phyloP scores from a whole-genome alignment of 2,329 filamentous ascomycete species.

The Fusarium multiceps region DNA sequence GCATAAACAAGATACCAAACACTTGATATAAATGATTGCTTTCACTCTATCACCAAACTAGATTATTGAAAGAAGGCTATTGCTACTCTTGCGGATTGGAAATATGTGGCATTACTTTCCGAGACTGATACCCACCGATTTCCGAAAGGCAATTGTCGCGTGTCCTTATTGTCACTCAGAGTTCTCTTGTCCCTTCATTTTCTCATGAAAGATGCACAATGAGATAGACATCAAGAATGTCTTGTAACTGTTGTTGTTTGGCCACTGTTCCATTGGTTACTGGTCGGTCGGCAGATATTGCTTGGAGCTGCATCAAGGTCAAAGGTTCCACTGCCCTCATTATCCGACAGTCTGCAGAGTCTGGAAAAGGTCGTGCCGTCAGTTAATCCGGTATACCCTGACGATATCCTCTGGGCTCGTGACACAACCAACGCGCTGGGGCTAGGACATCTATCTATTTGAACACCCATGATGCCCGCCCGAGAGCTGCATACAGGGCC shows the following conservation, averaged over 20 bases:
- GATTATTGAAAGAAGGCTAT: not conserved
- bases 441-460: not conserved
- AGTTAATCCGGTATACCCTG: not conserved
- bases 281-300: constrained; percentile 13
- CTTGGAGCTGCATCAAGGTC: not conserved
- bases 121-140: not conserved
- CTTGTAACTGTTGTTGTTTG: constrained; percentile 31
- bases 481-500: not conserved
- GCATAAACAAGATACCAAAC: not conserved
- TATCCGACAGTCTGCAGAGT: constrained; percentile 23
- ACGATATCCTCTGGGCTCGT: not conserved
- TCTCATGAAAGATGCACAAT: constrained; percentile 43
- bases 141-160: not conserved
- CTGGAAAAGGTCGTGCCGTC: constrained; percentile 1
- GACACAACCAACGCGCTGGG: not conserved
- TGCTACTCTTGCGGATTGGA: not conserved
- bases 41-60: not conserved
- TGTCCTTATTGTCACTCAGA: not conserved
- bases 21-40: not conserved
- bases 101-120: fast-evolving
- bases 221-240: constrained; percentile 44
- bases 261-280: not conserved
- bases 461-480: not conserved
- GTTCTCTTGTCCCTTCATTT: constrained; percentile 49
- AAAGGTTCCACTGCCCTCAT: constrained; percentile 33